phyloP scores from a whole-genome alignment of 2,329 filamentous ascomycete genomes.

The Botrytis fabae region DNA sequence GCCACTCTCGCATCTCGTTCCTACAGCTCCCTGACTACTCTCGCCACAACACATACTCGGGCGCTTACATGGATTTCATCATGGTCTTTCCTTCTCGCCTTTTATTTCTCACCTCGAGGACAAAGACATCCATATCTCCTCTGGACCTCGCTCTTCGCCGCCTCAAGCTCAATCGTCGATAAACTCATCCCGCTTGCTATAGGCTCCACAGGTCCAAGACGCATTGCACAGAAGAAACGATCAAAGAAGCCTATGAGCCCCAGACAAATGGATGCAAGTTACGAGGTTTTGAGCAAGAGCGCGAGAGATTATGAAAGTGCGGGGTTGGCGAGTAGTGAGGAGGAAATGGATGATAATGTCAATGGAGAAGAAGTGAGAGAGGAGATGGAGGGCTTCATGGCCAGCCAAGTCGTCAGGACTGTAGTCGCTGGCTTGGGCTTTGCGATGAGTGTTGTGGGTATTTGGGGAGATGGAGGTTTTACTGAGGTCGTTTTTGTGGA shows the following conservation, averaged over 20 bases:
- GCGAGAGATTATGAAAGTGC: slow-evolving; percentile 52
- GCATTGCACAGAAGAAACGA: slow-evolving; percentile 32
- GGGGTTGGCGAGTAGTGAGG: slow-evolving; percentile 48
- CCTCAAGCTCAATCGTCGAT: slow-evolving; percentile 50
- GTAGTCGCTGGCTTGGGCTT: slow-evolving; percentile 58
- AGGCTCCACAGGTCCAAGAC: neutral
- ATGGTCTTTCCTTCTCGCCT: slow-evolving; percentile 74
- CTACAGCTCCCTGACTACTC: slow-evolving; percentile 65
- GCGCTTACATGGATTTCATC: slow-evolving; percentile 68
- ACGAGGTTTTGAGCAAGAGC: slow-evolving; percentile 59
- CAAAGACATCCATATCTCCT: slow-evolving; percentile 85
- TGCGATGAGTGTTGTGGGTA: slow-evolving; percentile 60
- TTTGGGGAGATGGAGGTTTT: slow-evolving; percentile 63
- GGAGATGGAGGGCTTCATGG: slow-evolving; percentile 56
- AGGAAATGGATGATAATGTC: slow-evolving; percentile 46
- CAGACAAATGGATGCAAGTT: slow-evolving; percentile 64
- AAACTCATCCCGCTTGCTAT: slow-evolving; percentile 30
- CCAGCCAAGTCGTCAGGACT: slow-evolving; percentile 56
- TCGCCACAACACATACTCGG: slow-evolving; percentile 65
- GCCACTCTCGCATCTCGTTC: slow-evolving; percentile 69
- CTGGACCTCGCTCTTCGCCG: slow-evolving; percentile 74
- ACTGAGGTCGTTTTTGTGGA: slow-evolving; percentile 35
- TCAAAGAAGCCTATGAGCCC: slow-evolving; percentile 24
- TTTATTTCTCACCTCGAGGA: slow-evolving; percentile 69
- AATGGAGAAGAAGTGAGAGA: slow-evolving; percentile 64